These are phyloP conservation scores for Colletotrichum magnum DNA, from an alignment of 2,329 filamentous ascomycete species.

Conservation along the genomic window DNA sequence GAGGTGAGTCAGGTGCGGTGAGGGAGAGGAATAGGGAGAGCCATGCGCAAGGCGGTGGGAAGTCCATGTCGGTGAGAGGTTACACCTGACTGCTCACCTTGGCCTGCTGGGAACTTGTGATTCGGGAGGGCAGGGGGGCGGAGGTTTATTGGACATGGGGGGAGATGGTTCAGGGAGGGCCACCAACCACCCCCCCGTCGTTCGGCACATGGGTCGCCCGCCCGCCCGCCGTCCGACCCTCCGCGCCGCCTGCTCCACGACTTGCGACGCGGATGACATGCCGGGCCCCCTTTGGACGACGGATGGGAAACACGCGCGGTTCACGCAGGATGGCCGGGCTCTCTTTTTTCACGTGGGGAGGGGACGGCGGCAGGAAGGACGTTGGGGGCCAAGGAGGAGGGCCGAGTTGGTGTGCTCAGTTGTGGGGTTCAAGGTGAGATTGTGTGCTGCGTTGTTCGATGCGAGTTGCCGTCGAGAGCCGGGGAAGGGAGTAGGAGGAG, in stretches of 20 bases:
- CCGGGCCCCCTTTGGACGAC: constrained; percentile 10
- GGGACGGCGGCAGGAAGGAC: constrained; percentile 13
- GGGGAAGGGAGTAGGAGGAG: neutral
- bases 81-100: constrained; percentile 41
- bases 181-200: neutral
- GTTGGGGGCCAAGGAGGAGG: neutral
- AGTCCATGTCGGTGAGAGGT: constrained; percentile 35
- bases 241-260: constrained; percentile 4
- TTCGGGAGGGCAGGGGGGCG: neutral
- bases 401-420: neutral
- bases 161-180: neutral
- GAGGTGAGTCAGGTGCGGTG: constrained; percentile 15
- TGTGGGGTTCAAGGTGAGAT: neutral
- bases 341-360: constrained; percentile 19
- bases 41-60: neutral
- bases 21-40: constrained; percentile 8
- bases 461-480: neutral
- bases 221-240: constrained; percentile 22
- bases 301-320: neutral
- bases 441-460: neutral
- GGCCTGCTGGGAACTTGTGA: constrained; percentile 7
- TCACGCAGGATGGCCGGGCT: neutral
- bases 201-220: constrained; percentile 30
- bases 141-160: constrained; percentile 16
- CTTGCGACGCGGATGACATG: neutral